Percentiles rank a stretch among this genome's conserved stretches.
Evolutionary conservation across 164 flowering plant genomes (phyloP).

Genomic region (Cinnamomum chago): DNA sequence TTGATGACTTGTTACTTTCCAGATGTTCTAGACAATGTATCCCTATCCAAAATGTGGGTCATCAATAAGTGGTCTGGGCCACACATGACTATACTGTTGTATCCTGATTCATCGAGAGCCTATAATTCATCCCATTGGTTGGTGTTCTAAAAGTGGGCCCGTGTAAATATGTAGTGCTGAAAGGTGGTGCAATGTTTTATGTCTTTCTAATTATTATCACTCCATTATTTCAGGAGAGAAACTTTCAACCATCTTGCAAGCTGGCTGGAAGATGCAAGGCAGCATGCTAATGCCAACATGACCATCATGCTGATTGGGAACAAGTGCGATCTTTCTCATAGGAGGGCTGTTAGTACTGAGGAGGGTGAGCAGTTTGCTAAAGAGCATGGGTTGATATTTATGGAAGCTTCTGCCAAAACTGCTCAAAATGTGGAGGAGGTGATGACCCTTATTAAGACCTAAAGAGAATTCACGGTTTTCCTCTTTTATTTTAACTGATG

Average conservation of each 20-base stretch:
- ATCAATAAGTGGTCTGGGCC: no score
- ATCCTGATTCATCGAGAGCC: no score
- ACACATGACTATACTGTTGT: not conserved
- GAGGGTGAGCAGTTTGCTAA: constrained; percentile 75
- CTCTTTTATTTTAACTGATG: not conserved
- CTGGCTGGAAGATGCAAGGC: constrained; percentile 91
- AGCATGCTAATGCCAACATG: constrained; percentile 87
- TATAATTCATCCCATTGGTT: not conserved
- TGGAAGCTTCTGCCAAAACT: constrained; percentile 20
- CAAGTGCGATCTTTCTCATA: constrained; percentile 20
- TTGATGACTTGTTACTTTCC: no score
- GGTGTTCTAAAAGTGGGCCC: not conserved
- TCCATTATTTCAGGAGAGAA: constrained; percentile 8
- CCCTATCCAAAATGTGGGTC: no score
- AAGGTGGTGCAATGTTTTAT: no score
- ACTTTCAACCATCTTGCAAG: constrained; percentile 43
- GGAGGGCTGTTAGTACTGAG: constrained; percentile 17
- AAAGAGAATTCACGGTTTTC: not conserved
- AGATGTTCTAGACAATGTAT: no score
- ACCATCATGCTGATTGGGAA: constrained; percentile 65
- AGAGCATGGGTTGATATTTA: constrained; percentile 16
- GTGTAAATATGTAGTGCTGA: no score
- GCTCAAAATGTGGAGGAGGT: constrained; percentile 21
- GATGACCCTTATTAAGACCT: not conserved
- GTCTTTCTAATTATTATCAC: no score